These are phyloP conservation scores for Orbilia ellipsospora DNA, from an alignment of 2,329 filamentous ascomycete genomes.

Conservation along the genomic window DNA sequence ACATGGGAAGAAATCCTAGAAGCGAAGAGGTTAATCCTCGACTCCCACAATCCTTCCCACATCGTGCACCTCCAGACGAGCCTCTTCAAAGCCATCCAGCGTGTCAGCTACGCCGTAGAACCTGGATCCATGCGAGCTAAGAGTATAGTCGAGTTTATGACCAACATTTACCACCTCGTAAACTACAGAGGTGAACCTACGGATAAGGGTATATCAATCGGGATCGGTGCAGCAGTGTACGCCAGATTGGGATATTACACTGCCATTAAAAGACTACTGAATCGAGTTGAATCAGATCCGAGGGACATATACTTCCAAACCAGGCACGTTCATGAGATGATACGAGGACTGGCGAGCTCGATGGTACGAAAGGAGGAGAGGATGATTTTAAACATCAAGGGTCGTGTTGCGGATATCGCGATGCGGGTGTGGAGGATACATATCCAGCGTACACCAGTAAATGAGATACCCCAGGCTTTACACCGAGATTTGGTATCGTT, in stretches of 20 bases:
- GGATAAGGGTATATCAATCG: constrained; percentile 17
- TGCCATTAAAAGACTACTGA: constrained; percentile 24
- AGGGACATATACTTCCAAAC: constrained; percentile 8
- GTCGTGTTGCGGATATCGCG: constrained; percentile 20
- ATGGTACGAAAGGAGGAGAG: neutral
- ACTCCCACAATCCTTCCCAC: constrained; percentile 5
- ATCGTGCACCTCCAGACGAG: constrained; percentile 27
- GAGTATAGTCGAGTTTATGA: constrained; percentile 15
- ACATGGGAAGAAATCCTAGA: constrained; percentile 53
- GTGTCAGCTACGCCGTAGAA: neutral
- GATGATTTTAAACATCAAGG: constrained; percentile 9
- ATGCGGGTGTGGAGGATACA: constrained; percentile 27
- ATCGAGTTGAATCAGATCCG: constrained; percentile 2
- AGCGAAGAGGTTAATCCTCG: constrained; percentile 33
- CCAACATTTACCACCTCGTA: constrained; percentile 17
- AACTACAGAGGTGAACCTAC: constrained; percentile 21
- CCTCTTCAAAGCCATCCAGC: constrained; percentile 34
- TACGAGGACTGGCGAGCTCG: neutral
- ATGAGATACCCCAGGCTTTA: constrained; percentile 29
- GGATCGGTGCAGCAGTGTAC: constrained; percentile 15
- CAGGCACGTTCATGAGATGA: neutral
- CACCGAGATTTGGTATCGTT: constrained; percentile 20
- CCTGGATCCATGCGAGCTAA: constrained; percentile 17
- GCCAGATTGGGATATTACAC: constrained; percentile 24
- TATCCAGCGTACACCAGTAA: neutral